A percentile compares a stretch with the other conserved stretches of the same genome.
Conservation (phyloP, 352 stramenopile genomes). For the Globisporangium polare region DNA sequence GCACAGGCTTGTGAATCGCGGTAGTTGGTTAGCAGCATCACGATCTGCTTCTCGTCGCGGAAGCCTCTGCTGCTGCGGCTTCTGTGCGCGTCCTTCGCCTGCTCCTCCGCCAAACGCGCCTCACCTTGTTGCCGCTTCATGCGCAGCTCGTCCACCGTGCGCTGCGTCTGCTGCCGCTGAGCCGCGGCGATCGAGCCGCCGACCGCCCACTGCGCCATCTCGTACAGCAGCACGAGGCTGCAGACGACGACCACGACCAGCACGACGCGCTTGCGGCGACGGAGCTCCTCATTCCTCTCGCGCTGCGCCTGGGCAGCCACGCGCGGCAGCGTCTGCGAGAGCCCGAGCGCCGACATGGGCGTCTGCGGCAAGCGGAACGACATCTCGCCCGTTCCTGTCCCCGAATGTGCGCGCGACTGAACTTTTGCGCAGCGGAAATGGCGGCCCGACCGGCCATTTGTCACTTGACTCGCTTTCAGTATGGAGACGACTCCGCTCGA, state of each 20-base stretch:
- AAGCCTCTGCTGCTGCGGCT: conserved; percentile 31
- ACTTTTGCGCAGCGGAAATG: too few species aligned
- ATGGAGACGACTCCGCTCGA: too few species aligned
- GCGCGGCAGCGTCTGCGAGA: conserved; percentile 37
- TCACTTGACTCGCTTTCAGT: too few species aligned
- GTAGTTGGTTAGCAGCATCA: conserved; percentile 68
- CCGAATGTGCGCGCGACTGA: neutral
- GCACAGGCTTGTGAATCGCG: conserved; percentile 57
- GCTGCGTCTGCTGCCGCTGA: conserved; percentile 19
- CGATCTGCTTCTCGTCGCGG: conserved; percentile 65
- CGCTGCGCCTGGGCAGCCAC: conserved; percentile 14
- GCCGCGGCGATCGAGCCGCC: conserved; percentile 29
- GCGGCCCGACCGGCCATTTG: too few species aligned
- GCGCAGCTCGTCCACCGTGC: conserved; percentile 22
- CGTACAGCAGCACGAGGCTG: conserved; percentile 29
- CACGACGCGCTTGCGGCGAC: conserved; percentile 18
- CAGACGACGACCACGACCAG: conserved; percentile 19
- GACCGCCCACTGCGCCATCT: conserved; percentile 39
- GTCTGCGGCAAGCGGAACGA: conserved; percentile 40
- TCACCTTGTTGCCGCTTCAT: conserved; percentile 20
- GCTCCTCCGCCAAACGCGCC: conserved; percentile 18
- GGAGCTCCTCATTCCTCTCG: conserved; percentile 11
- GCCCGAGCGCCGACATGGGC: conserved; percentile 47
- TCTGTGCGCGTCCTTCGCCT: conserved; percentile 4
- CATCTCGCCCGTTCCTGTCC: neutral